A percentile compares a stretch with the other conserved stretches of the same genome.
phyloP scores from a whole-genome alignment of 208 protist genomes.

The Dictyostelium gargantuum region DNA sequence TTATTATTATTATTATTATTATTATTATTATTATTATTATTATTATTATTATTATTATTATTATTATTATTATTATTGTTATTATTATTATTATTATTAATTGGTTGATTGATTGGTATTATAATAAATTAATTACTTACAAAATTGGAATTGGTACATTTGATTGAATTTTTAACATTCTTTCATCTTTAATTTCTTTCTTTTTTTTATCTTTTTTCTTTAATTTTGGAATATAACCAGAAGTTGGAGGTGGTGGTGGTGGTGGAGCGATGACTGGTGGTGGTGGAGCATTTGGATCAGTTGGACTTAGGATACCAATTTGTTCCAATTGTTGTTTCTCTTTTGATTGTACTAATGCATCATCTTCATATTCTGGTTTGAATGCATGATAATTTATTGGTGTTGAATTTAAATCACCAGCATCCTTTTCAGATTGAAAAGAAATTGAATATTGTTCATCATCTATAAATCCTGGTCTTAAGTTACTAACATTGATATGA shows the following conservation, averaged over 20 bases:
- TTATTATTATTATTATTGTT: too few species aligned
- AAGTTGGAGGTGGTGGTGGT: background rate
- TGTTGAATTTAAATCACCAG: conserved; percentile 12
- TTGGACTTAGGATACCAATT: background rate
- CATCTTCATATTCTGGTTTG: conserved; percentile 43
- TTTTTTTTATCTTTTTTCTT: conserved; percentile 49
- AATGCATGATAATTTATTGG: conserved; percentile 15
- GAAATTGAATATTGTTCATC: conserved; percentile 39
- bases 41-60: too few species aligned
- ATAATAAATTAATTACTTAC: conserved; percentile 38
- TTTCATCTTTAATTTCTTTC: background rate
- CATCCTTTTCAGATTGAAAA: conserved; percentile 42
- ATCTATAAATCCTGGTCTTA: conserved; percentile 51
- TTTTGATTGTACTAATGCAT: background rate
- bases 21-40: too few species aligned
- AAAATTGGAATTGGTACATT: conserved; percentile 46
- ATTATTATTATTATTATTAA: too few species aligned
- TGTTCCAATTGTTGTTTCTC: background rate
- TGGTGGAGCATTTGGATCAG: background rate
- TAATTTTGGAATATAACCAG: conserved; percentile 1
- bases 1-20: too few species aligned
- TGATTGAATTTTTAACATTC: conserved; percentile 41
- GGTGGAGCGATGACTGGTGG: background rate
- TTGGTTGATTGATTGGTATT: too few species aligned
- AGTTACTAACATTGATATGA: conserved; percentile 70